Evolutionary conservation across 2,329 filamentous ascomycete species (phyloP), one percentile per base, ranked within the genome.

Genomic region (Trichoderma sp.): DNA sequence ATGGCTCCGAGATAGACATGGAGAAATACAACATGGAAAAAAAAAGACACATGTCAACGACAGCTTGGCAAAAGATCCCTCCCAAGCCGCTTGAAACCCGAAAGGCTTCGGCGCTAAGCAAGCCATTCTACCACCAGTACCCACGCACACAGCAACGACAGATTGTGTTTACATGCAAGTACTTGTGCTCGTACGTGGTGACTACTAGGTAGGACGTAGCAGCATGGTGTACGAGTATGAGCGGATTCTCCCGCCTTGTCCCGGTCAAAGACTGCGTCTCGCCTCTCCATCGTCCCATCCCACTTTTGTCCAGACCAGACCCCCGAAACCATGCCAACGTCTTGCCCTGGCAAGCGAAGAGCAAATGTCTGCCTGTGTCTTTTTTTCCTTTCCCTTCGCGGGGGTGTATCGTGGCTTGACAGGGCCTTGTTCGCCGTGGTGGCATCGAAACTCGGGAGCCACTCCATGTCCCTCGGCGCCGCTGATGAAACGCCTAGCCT

Each of bases 401-500:
- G 62, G 62, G 43, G 43, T 12, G 15, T 20, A 68, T 68, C 26
- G 65, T 59, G 65, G 55, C 65, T 47, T 47, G 65, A 59, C 65
- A 43, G 17, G 65, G 53, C n/a, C 53, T n/a, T 23, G 23, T 17
- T 65, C 17, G n/a, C 17, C 26, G 26, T 59, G 65, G 53, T 59
- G 65, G 57, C 15, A 68, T 68, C 36, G 17, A 59, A 26, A 15
- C 11, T 26, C 62, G 26, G 62, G 43, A 53, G 20, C 65, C 65
- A 59, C 65, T 59, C 55, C 36, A 17, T 68, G 43, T 43, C 36
- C 36, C 55, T 59, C 65, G 55, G 55, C 53, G 65, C 55, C 55
- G 65, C 53, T 68, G 65, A 68, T 68, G 65, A 59, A 68, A 68
- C 64, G 65, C 55, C 65, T 68, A 68, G 36, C 65, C 43, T 8